These are phyloP conservation scores for Daldinia decipiens DNA, from an alignment of 495 filamentous ascomycete genomes.

Conservation along the genomic window DNA sequence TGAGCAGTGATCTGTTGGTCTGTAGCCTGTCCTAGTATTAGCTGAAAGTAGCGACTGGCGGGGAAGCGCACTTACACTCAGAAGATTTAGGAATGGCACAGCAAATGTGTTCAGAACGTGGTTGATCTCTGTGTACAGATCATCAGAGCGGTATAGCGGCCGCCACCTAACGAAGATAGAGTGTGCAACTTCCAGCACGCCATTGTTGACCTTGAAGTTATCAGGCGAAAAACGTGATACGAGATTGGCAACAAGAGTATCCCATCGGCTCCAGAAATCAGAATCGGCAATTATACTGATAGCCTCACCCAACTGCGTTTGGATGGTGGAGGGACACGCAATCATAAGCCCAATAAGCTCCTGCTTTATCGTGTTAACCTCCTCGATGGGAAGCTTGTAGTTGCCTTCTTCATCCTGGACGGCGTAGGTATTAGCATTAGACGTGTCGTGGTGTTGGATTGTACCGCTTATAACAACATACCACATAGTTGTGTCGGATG, in stretches of 20 bases:
- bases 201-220: slow-evolving; percentile 84
- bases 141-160: slow-evolving; percentile 89
- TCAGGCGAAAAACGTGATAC: slow-evolving; percentile 83
- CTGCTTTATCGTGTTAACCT: slow-evolving; percentile 88
- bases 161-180: slow-evolving; percentile 98
- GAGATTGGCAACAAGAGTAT: slow-evolving; percentile 82
- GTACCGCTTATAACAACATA: slow-evolving; percentile 49
- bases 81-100: slow-evolving; percentile 78
- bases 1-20: slow-evolving; percentile 81
- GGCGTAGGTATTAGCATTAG: slow-evolving; percentile 23
- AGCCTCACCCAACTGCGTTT: slow-evolving; percentile 93
- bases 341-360: slow-evolving; percentile 98
- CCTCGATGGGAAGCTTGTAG: slow-evolving; percentile 81
- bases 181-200: slow-evolving; percentile 95
- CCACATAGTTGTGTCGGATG: slow-evolving; percentile 88
- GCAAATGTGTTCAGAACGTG: slow-evolving; percentile 89
- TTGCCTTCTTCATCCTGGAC: slow-evolving; percentile 85
- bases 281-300: slow-evolving; percentile 97
- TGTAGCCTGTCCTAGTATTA: slow-evolving; percentile 65
- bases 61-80: slow-evolving; percentile 65
- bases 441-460: not conserved
- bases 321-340: slow-evolving; percentile 82
- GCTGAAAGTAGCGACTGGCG: slow-evolving; percentile 4
- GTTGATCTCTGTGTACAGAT: slow-evolving; percentile 90
- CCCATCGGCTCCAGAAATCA: slow-evolving; percentile 96